A percentile compares a stretch with the other conserved stretches of the same genome.
These are phyloP conservation scores for Adansonia digitata DNA, from an alignment of 345 rosid species.

Conservation along the genomic window DNA sequence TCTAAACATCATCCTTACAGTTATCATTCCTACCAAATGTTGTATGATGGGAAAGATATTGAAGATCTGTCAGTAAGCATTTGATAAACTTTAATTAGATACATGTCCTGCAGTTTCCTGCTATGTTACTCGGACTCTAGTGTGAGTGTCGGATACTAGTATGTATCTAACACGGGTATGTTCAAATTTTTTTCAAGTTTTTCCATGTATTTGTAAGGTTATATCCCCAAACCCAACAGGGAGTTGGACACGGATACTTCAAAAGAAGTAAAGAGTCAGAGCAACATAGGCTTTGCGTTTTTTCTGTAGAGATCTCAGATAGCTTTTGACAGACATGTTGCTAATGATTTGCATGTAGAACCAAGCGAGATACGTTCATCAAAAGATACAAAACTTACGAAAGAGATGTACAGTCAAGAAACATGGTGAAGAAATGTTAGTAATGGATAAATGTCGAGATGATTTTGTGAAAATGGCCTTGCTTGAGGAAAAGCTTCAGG, in stretches of 20 bases:
- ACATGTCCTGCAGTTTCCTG: neutral
- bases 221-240: too few relatives aligned
- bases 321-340: neutral
- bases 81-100: neutral
- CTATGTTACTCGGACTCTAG: too few relatives aligned
- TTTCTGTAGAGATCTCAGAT: neutral
- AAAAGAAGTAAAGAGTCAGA: too few relatives aligned
- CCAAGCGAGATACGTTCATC: conserved; percentile 45
- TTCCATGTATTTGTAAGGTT: too few relatives aligned
- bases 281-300: too few relatives aligned
- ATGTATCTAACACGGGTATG: too few relatives aligned
- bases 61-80: conserved; percentile 54
- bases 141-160: too few relatives aligned
- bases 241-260: too few relatives aligned
- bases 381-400: conserved; percentile 42
- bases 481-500: conserved; percentile 60
- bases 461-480: conserved; percentile 26
- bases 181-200: too few relatives aligned
- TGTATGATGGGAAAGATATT: conserved; percentile 58
- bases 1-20: conserved; percentile 57
- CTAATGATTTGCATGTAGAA: conserved; percentile 34
- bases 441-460: conserved; percentile 23
- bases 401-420: conserved; percentile 22
- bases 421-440: conserved; percentile 26
- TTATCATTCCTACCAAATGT: conserved; percentile 63